Percentiles rank a stretch among this genome's conserved stretches.
These are phyloP conservation scores for Penicillium flavigenum DNA, from an alignment of 495 filamentous ascomycete genomes.

Conservation along the genomic window DNA sequence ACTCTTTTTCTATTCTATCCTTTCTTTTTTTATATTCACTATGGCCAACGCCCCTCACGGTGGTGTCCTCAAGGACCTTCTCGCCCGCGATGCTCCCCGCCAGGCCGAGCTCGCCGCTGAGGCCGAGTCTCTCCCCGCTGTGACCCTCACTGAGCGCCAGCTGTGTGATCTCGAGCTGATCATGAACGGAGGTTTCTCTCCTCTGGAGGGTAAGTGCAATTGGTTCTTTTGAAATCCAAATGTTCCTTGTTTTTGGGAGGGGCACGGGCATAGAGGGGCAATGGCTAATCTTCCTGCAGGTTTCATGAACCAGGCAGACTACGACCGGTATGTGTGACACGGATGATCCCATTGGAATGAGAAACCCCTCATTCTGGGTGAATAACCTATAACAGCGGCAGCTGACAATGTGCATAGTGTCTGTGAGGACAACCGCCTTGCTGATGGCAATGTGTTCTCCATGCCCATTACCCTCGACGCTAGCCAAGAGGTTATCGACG, in stretches of 20 bases:
- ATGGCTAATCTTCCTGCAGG: conserved; percentile 54
- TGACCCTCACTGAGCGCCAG: conserved; percentile 86
- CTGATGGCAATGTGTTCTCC: conserved; percentile 88
- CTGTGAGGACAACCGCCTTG: conserved; percentile 79
- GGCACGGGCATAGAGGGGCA: conserved; percentile 25
- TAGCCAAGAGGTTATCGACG: conserved; percentile 67
- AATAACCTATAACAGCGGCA: neutral
- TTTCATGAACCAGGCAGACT: conserved; percentile 97
- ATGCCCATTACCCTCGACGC: conserved; percentile 97
- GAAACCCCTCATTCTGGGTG: neutral
- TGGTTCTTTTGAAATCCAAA: neutral
- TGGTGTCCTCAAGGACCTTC: conserved; percentile 93
- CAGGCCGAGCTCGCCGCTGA: conserved; percentile 74
- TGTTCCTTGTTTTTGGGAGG: conserved; percentile 4
- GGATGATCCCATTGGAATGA: conserved; percentile 17
- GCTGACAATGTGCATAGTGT: conserved; percentile 57
- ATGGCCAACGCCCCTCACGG: conserved; percentile 90
- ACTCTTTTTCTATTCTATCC: conserved; percentile 14
- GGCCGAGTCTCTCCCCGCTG: conserved; percentile 81
- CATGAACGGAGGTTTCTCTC: conserved; percentile 94
- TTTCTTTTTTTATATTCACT: conserved; percentile 1
- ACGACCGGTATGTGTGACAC: conserved; percentile 68
- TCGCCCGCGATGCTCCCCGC: conserved; percentile 82
- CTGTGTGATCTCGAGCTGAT: conserved; percentile 96
- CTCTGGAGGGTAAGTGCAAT: conserved; percentile 77